Conservation (phyloP, 163 green algal genomes). For the Scenedesmus sp. region DNA sequence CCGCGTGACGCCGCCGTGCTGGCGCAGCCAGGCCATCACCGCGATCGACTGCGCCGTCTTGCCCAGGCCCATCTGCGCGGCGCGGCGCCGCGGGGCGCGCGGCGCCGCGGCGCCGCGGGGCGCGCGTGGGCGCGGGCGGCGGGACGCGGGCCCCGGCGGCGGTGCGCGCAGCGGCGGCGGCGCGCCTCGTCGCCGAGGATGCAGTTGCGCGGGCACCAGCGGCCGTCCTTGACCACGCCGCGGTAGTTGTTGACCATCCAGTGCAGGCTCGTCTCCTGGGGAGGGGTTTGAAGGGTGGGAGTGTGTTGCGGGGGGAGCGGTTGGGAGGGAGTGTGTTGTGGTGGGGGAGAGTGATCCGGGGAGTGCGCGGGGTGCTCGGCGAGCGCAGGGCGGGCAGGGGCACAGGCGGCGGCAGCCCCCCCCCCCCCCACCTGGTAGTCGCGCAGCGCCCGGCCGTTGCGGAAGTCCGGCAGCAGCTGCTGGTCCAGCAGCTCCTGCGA, state of each 20-base stretch:
- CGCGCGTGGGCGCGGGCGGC: too few relatives aligned
- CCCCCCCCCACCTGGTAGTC: conserved; percentile 81
- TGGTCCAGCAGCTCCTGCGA: neutral
- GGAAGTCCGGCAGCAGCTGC: conserved; percentile 68
- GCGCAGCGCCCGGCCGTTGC: conserved; percentile 78
- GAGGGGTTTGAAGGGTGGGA: neutral
- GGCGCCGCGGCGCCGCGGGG: too few relatives aligned
- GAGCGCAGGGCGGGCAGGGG: neutral
- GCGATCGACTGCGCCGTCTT: conserved; percentile 88
- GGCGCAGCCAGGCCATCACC: conserved; percentile 77
- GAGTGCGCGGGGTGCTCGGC: too few relatives aligned
- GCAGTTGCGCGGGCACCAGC: conserved; percentile 64
- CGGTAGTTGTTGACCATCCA: conserved; percentile 86
- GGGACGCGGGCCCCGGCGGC: too few relatives aligned
- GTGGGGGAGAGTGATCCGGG: too few relatives aligned
- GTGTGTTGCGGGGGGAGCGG: too few relatives aligned
- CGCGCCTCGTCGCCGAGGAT: conserved; percentile 91
- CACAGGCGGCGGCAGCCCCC: too few relatives aligned
- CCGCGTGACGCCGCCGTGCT: conserved; percentile 58
- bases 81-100: too few relatives aligned
- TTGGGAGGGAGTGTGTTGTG: too few relatives aligned
- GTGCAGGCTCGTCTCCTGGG: conserved; percentile 64
- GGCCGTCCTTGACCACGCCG: neutral
- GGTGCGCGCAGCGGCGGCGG: neutral
- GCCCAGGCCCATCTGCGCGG: conserved; percentile 93